A percentile compares a stretch with the other conserved stretches of the same genome.
Conservation (phyloP, 2,329 filamentous ascomycete genomes). For the Davidsoniella australis region DNA sequence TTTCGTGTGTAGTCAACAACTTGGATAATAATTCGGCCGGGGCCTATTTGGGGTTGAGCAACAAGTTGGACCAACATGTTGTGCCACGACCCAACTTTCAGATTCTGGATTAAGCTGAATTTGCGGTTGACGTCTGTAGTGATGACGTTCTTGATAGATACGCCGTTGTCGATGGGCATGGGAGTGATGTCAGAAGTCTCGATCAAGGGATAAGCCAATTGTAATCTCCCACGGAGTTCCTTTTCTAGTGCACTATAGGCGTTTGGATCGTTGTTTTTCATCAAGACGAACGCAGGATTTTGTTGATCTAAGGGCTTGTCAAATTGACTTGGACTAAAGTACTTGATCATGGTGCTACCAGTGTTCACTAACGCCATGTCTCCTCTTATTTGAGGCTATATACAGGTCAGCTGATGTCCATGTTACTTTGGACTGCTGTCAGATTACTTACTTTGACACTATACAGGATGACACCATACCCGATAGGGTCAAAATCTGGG, state of each 20-base stretch:
- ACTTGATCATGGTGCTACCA: neutral
- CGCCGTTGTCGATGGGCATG: constrained; percentile 19
- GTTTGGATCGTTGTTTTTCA: constrained; percentile 15
- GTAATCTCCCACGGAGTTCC: too few species aligned
- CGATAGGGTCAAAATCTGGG: too few species aligned
- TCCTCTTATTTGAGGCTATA: too few species aligned
- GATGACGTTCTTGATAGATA: constrained; percentile 21
- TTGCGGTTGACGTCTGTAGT: constrained; percentile 37
- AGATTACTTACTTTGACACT: too few species aligned
- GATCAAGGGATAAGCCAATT: too few species aligned
- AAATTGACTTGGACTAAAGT: neutral
- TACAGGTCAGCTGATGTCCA: too few species aligned
- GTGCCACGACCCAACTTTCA: constrained; percentile 38
- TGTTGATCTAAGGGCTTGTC: neutral
- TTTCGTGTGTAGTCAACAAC: constrained; percentile 74
- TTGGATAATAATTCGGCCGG: constrained; percentile 44
- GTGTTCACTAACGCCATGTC: neutral
- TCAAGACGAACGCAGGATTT: neutral
- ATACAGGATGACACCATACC: too few species aligned
- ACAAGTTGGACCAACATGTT: constrained; percentile 60
- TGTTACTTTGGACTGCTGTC: too few species aligned
- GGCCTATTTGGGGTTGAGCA: constrained; percentile 25
- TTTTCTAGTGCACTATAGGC: too few species aligned
- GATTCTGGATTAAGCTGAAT: constrained; percentile 36
- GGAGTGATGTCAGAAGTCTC: too few species aligned